A percentile compares a stretch with the other conserved stretches of the same genome.
Evolutionary conservation across 2,329 filamentous ascomycete genomes (phyloP).

Genomic region (Fusarium pininemorale): DNA sequence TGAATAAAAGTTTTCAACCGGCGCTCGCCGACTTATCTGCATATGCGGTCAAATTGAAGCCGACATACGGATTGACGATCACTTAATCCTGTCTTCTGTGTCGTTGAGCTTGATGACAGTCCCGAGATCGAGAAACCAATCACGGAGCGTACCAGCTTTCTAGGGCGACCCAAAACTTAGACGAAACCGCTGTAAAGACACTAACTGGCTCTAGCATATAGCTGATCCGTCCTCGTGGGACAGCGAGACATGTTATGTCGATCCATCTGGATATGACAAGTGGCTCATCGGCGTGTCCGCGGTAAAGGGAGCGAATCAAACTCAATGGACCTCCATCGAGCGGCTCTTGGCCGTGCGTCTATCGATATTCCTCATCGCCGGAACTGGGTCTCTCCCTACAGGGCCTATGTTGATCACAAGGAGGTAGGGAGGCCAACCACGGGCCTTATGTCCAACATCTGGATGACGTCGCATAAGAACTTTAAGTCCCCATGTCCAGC

Average conservation of each 20-base stretch:
- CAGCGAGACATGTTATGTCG: slow-evolving; percentile 17
- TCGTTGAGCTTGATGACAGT: not conserved
- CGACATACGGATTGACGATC: slow-evolving; percentile 1
- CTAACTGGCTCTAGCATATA: slow-evolving; percentile 15
- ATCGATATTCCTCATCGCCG: not conserved
- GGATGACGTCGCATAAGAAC: slow-evolving; percentile 29
- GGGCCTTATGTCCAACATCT: not conserved
- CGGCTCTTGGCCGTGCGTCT: slow-evolving; percentile 16
- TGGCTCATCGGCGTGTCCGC: slow-evolving; percentile 28
- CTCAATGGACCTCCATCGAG: not conserved
- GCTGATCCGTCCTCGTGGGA: slow-evolving; percentile 7
- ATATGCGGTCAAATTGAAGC: not conserved
- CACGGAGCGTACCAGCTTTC: not conserved
- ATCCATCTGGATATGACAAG: slow-evolving; percentile 13
- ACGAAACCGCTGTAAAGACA: slow-evolving; percentile 13
- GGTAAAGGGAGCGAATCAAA: slow-evolving; percentile 22
- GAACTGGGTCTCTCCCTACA: slow-evolving; percentile 1
- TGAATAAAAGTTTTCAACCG: not conserved
- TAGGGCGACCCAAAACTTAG: slow-evolving; percentile 13
- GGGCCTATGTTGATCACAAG: slow-evolving; percentile 5
- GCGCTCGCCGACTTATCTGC: not conserved
- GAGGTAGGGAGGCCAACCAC: slow-evolving; percentile 24
- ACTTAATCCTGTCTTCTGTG: slow-evolving; percentile 3
- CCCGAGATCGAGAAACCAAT: slow-evolving; percentile 15
- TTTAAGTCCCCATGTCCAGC: slow-evolving; percentile 32